These are phyloP conservation scores for Dovyalis caffra DNA, from an alignment of 345 rosid species.

Conservation along the genomic window DNA sequence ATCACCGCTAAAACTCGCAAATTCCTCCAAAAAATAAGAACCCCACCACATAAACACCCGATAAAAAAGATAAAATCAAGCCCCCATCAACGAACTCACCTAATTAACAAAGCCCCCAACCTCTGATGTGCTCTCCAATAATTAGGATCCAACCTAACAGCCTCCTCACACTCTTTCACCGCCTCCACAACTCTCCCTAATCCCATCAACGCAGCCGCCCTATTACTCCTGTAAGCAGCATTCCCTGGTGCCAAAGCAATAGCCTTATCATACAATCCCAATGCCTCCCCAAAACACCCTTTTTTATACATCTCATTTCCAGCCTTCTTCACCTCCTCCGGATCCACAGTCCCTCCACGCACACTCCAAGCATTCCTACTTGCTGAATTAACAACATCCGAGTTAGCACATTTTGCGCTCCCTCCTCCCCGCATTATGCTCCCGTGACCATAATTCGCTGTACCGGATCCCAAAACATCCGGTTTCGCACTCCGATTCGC, in stretches of 20 bases:
- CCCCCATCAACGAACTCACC: conserved; percentile 42
- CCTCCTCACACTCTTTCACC: conserved; percentile 74
- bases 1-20: neutral
- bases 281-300: conserved; percentile 72
- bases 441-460: conserved; percentile 84
- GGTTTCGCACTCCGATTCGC: conserved; percentile 42
- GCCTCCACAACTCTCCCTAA: conserved; percentile 74
- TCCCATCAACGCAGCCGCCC: conserved; percentile 73
- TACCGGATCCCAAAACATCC: conserved; percentile 74
- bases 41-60: neutral
- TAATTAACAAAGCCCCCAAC: conserved; percentile 66
- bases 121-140: conserved; percentile 86
- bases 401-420: neutral
- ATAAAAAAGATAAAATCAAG: neutral
- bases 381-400: conserved; percentile 7
- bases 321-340: conserved; percentile 68
- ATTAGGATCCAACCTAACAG: conserved; percentile 74
- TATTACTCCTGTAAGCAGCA: conserved; percentile 69
- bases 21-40: neutral
- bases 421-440: conserved; percentile 72
- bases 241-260: conserved; percentile 62
- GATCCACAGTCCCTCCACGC: conserved; percentile 30
- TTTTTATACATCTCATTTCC: conserved; percentile 84
- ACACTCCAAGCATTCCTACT: neutral
- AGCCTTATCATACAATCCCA: conserved; percentile 80